Conservation (phyloP, 768 basidiomycete species). For the Tricholoma sp. region DNA sequence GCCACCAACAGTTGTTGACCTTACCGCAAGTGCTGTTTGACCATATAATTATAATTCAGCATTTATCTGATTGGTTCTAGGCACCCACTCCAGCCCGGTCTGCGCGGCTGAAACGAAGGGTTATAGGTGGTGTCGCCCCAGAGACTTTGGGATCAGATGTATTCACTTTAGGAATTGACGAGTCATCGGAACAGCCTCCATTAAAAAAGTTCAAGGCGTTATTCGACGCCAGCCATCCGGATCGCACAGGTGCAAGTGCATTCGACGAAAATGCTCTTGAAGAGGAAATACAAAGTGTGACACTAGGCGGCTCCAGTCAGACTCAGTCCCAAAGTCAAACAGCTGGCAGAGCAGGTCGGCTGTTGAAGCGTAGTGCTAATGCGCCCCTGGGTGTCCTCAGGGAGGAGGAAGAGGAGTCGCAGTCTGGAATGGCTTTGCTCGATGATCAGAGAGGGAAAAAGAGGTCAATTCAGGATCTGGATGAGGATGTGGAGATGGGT, state of each 20-base stretch:
- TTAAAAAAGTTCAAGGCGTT: constrained; percentile 67
- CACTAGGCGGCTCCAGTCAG: constrained; percentile 15
- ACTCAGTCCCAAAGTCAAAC: constrained; percentile 33
- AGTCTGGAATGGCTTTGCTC: constrained; percentile 10
- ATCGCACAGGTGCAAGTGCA: constrained; percentile 15
- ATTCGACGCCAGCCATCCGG: constrained; percentile 61
- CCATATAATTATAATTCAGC: neutral
- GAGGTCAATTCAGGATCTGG: constrained; percentile 32
- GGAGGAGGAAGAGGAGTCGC: constrained; percentile 56
- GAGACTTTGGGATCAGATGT: constrained; percentile 18
- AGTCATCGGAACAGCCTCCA: constrained; percentile 44
- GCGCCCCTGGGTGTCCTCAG: constrained; percentile 27
- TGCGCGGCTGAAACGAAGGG: constrained; percentile 50
- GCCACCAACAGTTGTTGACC: constrained; percentile 13
- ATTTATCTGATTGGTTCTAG: constrained; percentile 18
- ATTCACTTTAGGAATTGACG: constrained; percentile 17
- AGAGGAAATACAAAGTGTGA: constrained; percentile 10
- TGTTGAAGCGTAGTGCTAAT: constrained; percentile 7
- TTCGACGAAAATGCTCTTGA: constrained; percentile 14
- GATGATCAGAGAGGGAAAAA: constrained; percentile 27
- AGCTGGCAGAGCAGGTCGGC: constrained; percentile 15
- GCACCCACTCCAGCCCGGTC: constrained; percentile 36
- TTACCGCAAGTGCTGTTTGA: constrained; percentile 17
- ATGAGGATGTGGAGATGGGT: constrained; percentile 35
- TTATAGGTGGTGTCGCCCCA: constrained; percentile 25